Evolutionary conservation across 2,329 filamentous ascomycete genomes (phyloP), one percentile per base, ranked within the genome.

Genomic region (Ascochyta viciae-villosae): DNA sequence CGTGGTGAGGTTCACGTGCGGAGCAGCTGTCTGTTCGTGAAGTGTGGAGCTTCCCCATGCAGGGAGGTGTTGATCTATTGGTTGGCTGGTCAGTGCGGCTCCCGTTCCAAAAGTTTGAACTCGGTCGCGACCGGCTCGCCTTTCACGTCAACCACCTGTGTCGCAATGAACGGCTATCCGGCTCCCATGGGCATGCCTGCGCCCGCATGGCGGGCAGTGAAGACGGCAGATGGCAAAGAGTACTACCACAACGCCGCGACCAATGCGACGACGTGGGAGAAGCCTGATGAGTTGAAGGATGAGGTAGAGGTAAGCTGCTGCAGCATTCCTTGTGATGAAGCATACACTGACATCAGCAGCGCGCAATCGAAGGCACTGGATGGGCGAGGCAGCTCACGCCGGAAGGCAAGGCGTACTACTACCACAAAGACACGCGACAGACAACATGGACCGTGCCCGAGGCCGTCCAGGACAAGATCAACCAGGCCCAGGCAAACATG

Each of bases 401-500:
- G 60, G 90, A 91, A 62, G 95, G 94, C 42, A 87, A 89, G 68
- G 91, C 94, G 73, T 99, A 99, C 78, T 99, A 92, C 68, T 94
- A 93, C 76, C 95, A 99, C 76, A 90, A 88, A 31, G 89, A 96
- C 76, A 93, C 91, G 40, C 93, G 94, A 77, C 85, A 92, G 79
- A 98, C 92, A 75, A 92, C 90, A 29, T 99, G 95, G 95, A 89
- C 93, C 70, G 93, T 96, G 84, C 95, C 95, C 52, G 90, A 92
- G 51, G 86, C 80, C 57, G 65, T 74, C 24, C 62, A 66, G 46
- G 92, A 91, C 78, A 92, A 89, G 60, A 93, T 93, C 78, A 92
- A 90, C 72, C 83, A 84, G 66, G 90, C 91, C 57, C 81, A 93
- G 54, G 84, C 60, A 33, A 61, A 81, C 37, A 64, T 61, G 51